These are phyloP conservation scores for Colletotrichum sansevieriae DNA, from an alignment of 2,329 filamentous ascomycete species.

Conservation along the genomic window DNA sequence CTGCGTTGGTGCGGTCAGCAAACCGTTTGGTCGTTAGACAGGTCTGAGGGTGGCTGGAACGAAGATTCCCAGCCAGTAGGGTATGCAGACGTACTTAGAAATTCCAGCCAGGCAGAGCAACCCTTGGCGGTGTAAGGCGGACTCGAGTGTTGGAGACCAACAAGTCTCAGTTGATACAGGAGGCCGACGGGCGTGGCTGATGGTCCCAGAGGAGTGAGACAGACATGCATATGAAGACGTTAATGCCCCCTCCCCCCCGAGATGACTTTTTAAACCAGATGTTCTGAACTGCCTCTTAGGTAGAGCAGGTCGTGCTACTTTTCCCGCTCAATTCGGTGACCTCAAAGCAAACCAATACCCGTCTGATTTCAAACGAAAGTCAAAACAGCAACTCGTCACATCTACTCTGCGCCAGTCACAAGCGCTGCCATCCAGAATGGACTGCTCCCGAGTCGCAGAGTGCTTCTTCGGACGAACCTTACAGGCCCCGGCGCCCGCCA, in stretches of 20 bases:
- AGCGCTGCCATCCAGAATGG: not conserved
- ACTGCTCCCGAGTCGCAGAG: not conserved
- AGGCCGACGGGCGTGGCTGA: constrained; percentile 4
- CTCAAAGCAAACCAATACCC: no score
- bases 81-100: not conserved
- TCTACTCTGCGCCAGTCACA: not conserved
- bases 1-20: not conserved
- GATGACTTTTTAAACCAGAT: no score
- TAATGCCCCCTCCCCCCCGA: no score
- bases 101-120: not conserved
- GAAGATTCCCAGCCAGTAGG: not conserved
- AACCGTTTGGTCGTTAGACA: not conserved
- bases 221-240: not conserved
- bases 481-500: not conserved
- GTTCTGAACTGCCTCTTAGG: no score
- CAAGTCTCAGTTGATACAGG: constrained; percentile 11
- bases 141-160: no score
- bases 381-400: no score
- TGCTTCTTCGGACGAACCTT: not conserved
- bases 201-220: not conserved
- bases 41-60: constrained; percentile 1
- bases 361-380: no score
- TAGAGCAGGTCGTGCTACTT: no score
- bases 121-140: no score
- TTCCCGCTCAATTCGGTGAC: no score